Conservation (phyloP, 2,329 filamentous ascomycete species). For the Emergomyces africanus region DNA sequence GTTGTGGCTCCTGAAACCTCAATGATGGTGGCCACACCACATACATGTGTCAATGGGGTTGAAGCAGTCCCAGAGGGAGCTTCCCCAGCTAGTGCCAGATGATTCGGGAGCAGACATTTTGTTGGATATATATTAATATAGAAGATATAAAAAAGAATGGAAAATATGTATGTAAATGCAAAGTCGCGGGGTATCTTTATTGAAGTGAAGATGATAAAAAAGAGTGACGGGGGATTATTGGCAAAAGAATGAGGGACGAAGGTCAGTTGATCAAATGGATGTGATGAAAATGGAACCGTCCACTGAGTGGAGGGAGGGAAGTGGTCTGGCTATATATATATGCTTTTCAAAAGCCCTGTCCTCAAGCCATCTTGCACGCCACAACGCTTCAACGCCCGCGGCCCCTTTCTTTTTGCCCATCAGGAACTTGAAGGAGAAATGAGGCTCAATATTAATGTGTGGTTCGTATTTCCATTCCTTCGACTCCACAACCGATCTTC, state of each 20-base stretch:
- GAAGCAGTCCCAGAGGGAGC: slow-evolving; percentile 4
- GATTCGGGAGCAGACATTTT: background rate
- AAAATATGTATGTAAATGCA: background rate
- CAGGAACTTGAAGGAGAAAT: too few species aligned
- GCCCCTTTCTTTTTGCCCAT: background rate
- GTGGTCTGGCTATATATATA: background rate
- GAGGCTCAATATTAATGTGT: background rate
- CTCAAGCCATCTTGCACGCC: background rate
- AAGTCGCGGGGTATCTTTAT: background rate
- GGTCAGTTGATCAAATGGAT: background rate
- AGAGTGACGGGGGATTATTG: background rate
- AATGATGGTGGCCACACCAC: background rate
- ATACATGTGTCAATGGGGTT: slow-evolving; percentile 5
- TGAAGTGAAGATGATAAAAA: background rate
- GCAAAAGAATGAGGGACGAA: background rate
- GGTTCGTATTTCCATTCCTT: background rate
- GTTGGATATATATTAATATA: background rate
- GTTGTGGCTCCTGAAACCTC: background rate
- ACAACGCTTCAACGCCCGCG: background rate
- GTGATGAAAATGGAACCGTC: background rate
- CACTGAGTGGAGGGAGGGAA: background rate
- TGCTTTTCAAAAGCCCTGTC: background rate
- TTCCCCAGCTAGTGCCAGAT: background rate
- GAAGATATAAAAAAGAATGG: background rate
- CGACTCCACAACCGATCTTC: background rate